Evolutionary conservation across 2,329 filamentous ascomycete species (phyloP), one percentile per base, ranked within the genome.

Genomic region (Penicillium oxalicum): DNA sequence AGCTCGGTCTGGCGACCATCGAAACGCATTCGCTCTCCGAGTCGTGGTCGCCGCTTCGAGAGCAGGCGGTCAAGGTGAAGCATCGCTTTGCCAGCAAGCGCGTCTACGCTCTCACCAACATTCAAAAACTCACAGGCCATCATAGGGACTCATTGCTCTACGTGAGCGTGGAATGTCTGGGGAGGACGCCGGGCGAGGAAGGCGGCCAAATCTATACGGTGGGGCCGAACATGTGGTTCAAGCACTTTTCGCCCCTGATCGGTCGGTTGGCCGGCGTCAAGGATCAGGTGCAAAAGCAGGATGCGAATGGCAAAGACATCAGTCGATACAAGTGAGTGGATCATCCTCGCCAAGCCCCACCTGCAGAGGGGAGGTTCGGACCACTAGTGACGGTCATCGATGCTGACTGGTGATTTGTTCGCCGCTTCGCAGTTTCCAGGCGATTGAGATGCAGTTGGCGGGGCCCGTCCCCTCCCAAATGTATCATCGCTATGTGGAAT

Each of bases 401-500:
- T 29, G 33, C 52, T 47, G 40, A 51, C 46, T 18, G 33, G 35
- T 25, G 33, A 24, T 7, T 24, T 18, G 18, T 18, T 18, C 18
- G 18, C 3, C 41, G 28, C 13, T 13, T 5, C 39, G 58, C 61
- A 91, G 87, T 68, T 97, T 97, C 70, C 91, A 95, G 76, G 88
- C 91, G 35, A 91, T 89, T 65, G 87, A 96, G 67, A 83, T 96
- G 61, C 91, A 96, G 66, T 78, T 97, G 6, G 77, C 80, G 40
- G 91, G 91, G 0, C 91, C 91, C 0, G 85, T 93, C 0, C 91
- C 91, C 0, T 74, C 81, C 2, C 76, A 83, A 53, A 75, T 97
- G 32, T 95, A 95, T 67, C 91, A 96, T 66, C 86, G 90, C 57
- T 97, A 87, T 63, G 91, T 96, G 49, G 91, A 95, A 66, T 96